phyloP scores from a whole-genome alignment of 139 green algal species.

The Micromonas commoda region DNA sequence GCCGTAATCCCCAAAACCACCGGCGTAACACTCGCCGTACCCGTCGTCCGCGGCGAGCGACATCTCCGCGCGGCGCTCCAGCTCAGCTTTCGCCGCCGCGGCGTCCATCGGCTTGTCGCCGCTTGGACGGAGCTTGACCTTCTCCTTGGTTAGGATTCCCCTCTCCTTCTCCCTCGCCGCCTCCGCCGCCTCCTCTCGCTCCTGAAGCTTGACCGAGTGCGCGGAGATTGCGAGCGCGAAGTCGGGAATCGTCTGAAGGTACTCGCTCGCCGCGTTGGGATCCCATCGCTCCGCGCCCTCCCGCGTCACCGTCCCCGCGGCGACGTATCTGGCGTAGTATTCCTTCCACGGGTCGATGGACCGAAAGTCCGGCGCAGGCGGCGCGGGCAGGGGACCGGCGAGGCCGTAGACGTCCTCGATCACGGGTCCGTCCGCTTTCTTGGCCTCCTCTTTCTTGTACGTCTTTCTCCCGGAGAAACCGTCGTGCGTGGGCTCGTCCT shows the following conservation, averaged over 20 bases:
- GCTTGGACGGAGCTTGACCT: background rate
- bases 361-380: background rate
- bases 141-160: background rate
- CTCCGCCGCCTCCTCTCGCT: background rate
- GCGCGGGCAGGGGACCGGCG: background rate
- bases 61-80: background rate
- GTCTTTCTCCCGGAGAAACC: background rate
- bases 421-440: background rate
- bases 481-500: background rate
- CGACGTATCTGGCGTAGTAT: constrained; percentile 6
- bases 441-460: background rate
- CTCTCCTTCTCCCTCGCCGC: background rate
- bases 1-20: background rate
- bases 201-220: background rate
- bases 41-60: background rate
- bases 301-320: background rate
- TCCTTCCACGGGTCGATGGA: background rate
- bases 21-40: background rate
- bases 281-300: background rate
- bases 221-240: background rate
- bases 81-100: background rate
- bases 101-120: background rate
- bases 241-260: background rate
- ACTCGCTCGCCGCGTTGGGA: background rate
- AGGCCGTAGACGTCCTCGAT: background rate